Percentiles rank a stretch among this genome's conserved stretches.
Conservation (phyloP, 2,329 filamentous ascomycete species). For the Sphaerulina musiva region DNA sequence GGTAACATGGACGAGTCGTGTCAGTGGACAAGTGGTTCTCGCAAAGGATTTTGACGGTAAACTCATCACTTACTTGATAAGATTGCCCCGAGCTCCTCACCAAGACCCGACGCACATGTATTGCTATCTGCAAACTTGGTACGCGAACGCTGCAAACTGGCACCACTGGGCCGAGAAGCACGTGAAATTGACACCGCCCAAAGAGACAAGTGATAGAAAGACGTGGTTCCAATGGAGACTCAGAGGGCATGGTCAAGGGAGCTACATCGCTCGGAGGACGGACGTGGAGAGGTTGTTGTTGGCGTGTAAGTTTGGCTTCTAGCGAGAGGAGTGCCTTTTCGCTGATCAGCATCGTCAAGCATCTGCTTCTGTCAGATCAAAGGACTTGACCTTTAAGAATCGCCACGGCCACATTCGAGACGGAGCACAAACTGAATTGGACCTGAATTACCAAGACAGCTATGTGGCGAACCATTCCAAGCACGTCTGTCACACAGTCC, state of each 20-base stretch:
- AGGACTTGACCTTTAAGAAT: background rate
- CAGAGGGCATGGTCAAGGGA: background rate
- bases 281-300: background rate
- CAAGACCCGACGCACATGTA: background rate
- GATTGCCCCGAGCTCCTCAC: background rate
- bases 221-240: background rate
- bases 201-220: background rate
- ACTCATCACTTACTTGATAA: background rate
- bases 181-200: background rate
- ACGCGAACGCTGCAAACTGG: background rate
- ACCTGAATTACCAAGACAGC: background rate
- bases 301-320: no score
- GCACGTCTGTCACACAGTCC: background rate
- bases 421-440: slow-evolving; percentile 1
- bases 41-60: background rate
- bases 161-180: background rate
- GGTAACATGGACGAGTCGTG: background rate
- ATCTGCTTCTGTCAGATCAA: background rate
- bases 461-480: background rate
- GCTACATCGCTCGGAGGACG: background rate
- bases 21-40: background rate
- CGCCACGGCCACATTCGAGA: slow-evolving; percentile 5
- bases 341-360: background rate
- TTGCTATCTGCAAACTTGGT: slow-evolving; percentile 1
- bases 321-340: no score